These are phyloP conservation scores for Colletotrichum endophyticum DNA, from an alignment of 2,329 filamentous ascomycete species.

Conservation along the genomic window DNA sequence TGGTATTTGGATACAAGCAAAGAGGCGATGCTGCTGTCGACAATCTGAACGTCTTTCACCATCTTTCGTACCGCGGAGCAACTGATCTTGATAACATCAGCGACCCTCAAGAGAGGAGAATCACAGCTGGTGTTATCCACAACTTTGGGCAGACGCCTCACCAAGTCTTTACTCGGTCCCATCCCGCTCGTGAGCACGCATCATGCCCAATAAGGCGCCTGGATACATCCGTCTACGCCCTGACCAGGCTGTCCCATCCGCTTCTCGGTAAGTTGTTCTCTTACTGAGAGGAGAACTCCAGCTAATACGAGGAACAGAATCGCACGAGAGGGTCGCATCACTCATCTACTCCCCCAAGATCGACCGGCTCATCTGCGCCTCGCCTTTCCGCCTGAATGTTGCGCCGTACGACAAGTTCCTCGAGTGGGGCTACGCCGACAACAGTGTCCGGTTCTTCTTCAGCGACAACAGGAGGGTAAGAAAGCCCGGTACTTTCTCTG, in stretches of 20 bases:
- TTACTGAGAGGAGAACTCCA: background rate
- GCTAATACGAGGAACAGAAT: conserved; percentile 45
- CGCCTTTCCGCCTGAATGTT: conserved; percentile 85
- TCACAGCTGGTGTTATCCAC: conserved; percentile 95
- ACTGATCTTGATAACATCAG: conserved; percentile 91
- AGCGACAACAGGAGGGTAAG: conserved; percentile 77
- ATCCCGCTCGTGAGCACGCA: conserved; percentile 76
- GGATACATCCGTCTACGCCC: conserved; percentile 76
- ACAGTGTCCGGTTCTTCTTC: conserved; percentile 88
- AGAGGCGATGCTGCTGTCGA: conserved; percentile 91
- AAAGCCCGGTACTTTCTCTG: background rate
- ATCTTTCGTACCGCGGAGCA: conserved; percentile 92
- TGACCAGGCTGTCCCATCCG: conserved; percentile 80
- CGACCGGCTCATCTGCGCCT: conserved; percentile 83
- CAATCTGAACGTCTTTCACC: conserved; percentile 93
- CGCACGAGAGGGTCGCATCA: conserved; percentile 79
- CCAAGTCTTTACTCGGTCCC: conserved; percentile 85
- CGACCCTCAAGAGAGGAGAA: conserved; percentile 83
- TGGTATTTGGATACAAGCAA: conserved; percentile 94
- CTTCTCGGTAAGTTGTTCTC: conserved; percentile 62
- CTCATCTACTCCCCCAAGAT: conserved; percentile 79
- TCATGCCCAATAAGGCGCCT: conserved; percentile 71
- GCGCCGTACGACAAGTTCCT: conserved; percentile 92
- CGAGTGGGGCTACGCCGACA: conserved; percentile 96
- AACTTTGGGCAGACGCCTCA: conserved; percentile 98